Percentiles rank a stretch among this genome's conserved stretches.
phyloP scores from a whole-genome alignment of 2,329 filamentous ascomycete species.

The Pseudogymnoascus sp. region DNA sequence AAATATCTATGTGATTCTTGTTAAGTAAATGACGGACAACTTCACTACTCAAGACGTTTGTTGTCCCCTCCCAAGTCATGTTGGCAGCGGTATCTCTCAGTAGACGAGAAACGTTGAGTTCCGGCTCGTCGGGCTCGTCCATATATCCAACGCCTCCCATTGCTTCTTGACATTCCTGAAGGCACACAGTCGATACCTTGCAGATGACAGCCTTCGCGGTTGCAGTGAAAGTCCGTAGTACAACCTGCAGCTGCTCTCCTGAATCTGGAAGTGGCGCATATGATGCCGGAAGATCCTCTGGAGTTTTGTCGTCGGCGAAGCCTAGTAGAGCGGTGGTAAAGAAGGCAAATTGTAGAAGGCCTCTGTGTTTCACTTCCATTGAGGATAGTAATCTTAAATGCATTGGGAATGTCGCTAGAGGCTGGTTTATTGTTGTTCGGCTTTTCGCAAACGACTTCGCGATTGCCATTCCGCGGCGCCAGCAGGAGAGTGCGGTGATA shows the following conservation, averaged over 20 bases:
- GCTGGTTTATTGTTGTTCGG: slow-evolving; percentile 29
- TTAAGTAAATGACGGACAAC: slow-evolving; percentile 12
- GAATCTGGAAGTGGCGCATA: slow-evolving; percentile 28
- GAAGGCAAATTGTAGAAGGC: slow-evolving; percentile 29
- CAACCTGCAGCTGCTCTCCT: slow-evolving; percentile 22
- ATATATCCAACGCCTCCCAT: slow-evolving; percentile 32
- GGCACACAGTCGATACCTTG: slow-evolving; percentile 24
- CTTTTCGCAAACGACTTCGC: slow-evolving; percentile 33
- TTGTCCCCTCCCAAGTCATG: slow-evolving; percentile 13
- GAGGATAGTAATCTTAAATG: slow-evolving; percentile 32
- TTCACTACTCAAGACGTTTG: slow-evolving; percentile 11
- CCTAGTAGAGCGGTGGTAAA: slow-evolving; percentile 30
- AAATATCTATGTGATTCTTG: slow-evolving; percentile 11
- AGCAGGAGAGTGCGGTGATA: slow-evolving; percentile 28
- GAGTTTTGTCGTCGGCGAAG: slow-evolving; percentile 26
- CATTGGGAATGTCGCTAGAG: slow-evolving; percentile 32
- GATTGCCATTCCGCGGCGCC: slow-evolving; percentile 33
- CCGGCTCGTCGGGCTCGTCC: slow-evolving; percentile 24
- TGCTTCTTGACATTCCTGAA: slow-evolving; percentile 32
- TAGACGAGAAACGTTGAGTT: slow-evolving; percentile 10
- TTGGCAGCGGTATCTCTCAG: slow-evolving; percentile 10
- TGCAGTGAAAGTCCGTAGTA: slow-evolving; percentile 14
- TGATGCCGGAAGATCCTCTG: slow-evolving; percentile 25
- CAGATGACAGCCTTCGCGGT: slow-evolving; percentile 29
- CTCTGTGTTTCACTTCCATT: slow-evolving; percentile 31